A percentile compares a stretch with the other conserved stretches of the same genome.
phyloP scores from a whole-genome alignment of 2,329 filamentous ascomycete species.

The Thelonectria blattea region DNA sequence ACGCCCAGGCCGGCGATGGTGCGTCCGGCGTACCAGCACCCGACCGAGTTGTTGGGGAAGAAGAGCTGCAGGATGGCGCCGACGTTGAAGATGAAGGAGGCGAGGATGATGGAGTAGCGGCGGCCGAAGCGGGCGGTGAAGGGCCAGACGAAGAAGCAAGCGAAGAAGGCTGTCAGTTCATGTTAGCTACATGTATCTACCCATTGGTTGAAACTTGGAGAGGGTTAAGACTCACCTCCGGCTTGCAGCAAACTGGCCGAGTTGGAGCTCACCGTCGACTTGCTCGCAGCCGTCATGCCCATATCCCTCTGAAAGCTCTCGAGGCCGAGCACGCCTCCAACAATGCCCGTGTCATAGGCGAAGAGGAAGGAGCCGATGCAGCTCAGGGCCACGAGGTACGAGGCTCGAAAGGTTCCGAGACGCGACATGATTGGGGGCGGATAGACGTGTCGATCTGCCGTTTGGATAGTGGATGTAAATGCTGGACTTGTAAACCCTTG shows the following conservation, averaged over 20 bases:
- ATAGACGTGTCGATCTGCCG: not conserved
- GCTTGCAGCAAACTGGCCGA: slow-evolving; percentile 51
- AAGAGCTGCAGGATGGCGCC: slow-evolving; percentile 49
- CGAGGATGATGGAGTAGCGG: slow-evolving; percentile 47
- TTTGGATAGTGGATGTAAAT: too few relatives aligned
- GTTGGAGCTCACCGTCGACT: slow-evolving; percentile 45
- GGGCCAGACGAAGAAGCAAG: slow-evolving; percentile 51
- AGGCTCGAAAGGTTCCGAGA: slow-evolving; percentile 46
- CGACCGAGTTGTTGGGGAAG: slow-evolving; percentile 44
- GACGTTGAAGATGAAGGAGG: slow-evolving; percentile 51
- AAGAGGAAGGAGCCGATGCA: slow-evolving; percentile 49
- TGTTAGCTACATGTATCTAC: too few relatives aligned
- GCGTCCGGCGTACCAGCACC: slow-evolving; percentile 47
- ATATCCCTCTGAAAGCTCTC: slow-evolving; percentile 48
- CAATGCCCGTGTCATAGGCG: slow-evolving; percentile 52
- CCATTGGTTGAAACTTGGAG: too few relatives aligned
- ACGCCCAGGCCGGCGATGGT: slow-evolving; percentile 46
- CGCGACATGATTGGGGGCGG: slow-evolving; percentile 26
- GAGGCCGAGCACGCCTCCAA: slow-evolving; percentile 49
- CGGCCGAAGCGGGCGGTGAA: slow-evolving; percentile 50
- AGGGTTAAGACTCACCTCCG: slow-evolving; percentile 44
- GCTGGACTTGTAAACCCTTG: not conserved
- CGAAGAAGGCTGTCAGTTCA: slow-evolving; percentile 46
- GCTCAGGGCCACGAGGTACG: slow-evolving; percentile 46
- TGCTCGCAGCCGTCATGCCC: slow-evolving; percentile 39